Evolutionary conservation across 768 basidiomycete genomes (phyloP), one percentile per base, ranked within the genome.

Genomic region (Suillus tomentosus): DNA sequence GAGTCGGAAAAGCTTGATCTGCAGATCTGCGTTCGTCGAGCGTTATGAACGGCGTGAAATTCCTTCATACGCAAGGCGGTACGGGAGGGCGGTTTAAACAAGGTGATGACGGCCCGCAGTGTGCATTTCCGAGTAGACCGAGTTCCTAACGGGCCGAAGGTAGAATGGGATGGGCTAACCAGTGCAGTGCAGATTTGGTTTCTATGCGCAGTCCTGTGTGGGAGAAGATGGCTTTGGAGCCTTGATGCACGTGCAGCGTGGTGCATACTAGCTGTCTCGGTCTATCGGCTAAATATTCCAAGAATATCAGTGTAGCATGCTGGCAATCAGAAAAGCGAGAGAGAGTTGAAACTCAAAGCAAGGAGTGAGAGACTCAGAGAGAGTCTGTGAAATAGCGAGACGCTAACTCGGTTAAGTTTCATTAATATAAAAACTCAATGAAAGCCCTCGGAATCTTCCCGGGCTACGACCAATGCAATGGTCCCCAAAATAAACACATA

Each of bases 361-460:
- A 37, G 8, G n/a, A 56, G 55, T 56, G 55, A 56, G 27, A n/a
- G n/a, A n/a, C n/a, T n/a, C n/a, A 31, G 27, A 31, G 27, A 31
- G 27, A 31, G 31, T 31, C 31, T 56, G 54, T 57, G 55, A 57
- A 39, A 39, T 39, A 37, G 14, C 9, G 10, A 10, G 9, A 37
- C 36, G 37, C 55, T 22, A 15, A 56, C 36, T 56, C n/a, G 37
- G 22, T 57, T 27, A 40, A 22, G 24, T 57, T 27, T 40, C 37
- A 57, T 58, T 58, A 58, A 58, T 58, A 40, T 57, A 34, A 24
- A 19, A 10, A 36, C 36, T 42, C 56, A 27, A 58, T 58, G 57
- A 58, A 58, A 7, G 57, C 57, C 57, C 57, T 58, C 57, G 57
- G 57, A 58, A 31, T 17, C 24, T 58, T 42, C 57, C 56, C 15